phyloP scores from a whole-genome alignment of 192 early-diverging fungal genomes.

The Backusella australiensis region DNA sequence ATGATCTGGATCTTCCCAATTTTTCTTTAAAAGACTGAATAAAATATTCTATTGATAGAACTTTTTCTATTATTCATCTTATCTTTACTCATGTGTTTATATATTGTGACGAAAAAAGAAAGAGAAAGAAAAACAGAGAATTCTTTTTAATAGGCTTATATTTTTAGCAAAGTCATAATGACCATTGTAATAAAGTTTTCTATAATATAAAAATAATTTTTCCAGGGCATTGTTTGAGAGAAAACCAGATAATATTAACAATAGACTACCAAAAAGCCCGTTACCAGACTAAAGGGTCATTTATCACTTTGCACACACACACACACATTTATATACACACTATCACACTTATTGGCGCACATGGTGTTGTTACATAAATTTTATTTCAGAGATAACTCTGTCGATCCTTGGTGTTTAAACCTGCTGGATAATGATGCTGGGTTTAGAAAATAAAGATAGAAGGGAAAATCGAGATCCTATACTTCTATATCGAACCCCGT shows the following conservation, averaged over 20 bases:
- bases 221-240: background rate
- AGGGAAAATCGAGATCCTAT: background rate
- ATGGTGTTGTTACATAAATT: background rate
- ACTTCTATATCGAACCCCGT: background rate
- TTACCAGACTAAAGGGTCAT: background rate
- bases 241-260: background rate
- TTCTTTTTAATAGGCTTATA: background rate
- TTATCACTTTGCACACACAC: background rate
- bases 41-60: background rate
- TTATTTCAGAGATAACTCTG: background rate
- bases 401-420: background rate
- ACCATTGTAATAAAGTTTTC: background rate
- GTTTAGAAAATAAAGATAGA: background rate
- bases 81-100: background rate
- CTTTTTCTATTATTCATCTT: background rate
- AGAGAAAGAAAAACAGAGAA: background rate
- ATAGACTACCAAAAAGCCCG: background rate
- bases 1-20: background rate
- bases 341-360: background rate
- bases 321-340: background rate
- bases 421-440: background rate
- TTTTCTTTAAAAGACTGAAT: background rate
- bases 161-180: background rate
- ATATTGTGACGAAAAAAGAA: background rate
- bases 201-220: background rate